These are phyloP conservation scores for Magnusiomyces magnusii DNA, from an alignment of 1,139 yeast species.

Conservation along the genomic window DNA sequence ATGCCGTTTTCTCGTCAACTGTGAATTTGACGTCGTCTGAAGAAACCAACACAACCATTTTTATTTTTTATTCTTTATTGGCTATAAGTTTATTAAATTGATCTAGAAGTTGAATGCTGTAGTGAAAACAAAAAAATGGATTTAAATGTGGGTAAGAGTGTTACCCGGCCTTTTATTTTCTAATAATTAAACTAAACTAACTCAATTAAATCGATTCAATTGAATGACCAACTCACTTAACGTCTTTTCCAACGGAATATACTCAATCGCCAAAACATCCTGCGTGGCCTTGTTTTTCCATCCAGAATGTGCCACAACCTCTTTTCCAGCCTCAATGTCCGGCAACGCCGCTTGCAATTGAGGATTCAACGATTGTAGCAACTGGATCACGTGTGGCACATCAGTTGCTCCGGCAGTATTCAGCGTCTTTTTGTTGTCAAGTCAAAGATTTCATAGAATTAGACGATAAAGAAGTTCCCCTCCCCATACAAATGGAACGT, in stretches of 20 bases:
- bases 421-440: conserved; percentile 36
- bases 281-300: conserved; percentile 20
- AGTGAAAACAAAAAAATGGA: neutral
- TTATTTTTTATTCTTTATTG: neutral
- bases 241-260: conserved; percentile 20
- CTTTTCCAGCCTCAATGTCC: neutral
- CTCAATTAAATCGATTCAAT: too few relatives aligned
- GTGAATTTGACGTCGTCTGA: conserved; percentile 33
- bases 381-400: conserved; percentile 30
- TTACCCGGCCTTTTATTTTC: too few relatives aligned
- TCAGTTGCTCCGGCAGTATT: conserved; percentile 32
- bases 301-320: conserved; percentile 6
- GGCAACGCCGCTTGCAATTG: neutral
- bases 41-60: conserved; percentile 34
- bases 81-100: neutral
- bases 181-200: too few relatives aligned
- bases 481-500: conserved; percentile 44
- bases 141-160: too few relatives aligned
- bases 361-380: conserved; percentile 26
- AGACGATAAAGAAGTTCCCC: too few relatives aligned
- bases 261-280: conserved; percentile 20
- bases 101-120: neutral
- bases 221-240: conserved; percentile 15
- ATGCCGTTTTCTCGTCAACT: conserved; percentile 75
- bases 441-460: too few relatives aligned